Conservation (phyloP, 345 rosid genomes). For the Gynandropsis gynandra region DNA sequence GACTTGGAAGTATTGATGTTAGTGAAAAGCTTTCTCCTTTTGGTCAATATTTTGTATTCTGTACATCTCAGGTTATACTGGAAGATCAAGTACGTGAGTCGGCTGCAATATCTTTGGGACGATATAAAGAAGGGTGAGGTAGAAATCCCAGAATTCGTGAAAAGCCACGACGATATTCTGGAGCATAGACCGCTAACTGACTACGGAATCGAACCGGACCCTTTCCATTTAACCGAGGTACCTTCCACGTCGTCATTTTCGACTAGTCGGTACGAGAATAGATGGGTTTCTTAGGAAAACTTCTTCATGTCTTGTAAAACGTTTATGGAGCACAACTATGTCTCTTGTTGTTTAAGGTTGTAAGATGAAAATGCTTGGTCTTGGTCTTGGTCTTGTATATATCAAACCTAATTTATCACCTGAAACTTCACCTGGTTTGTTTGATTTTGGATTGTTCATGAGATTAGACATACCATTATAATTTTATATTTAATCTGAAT, state of each 20-base stretch:
- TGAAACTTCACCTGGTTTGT: too few relatives aligned
- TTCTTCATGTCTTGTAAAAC: neutral
- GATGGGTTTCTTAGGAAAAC: conserved; percentile 51
- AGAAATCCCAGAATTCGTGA: conserved; percentile 84
- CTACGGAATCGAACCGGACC: conserved; percentile 93
- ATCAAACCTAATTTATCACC: too few relatives aligned
- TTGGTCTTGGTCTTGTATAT: too few relatives aligned
- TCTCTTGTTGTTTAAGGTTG: too few relatives aligned
- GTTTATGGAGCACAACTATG: too few relatives aligned
- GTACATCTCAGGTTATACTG: conserved; percentile 51
- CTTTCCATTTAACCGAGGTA: conserved; percentile 49
- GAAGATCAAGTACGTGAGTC: conserved; percentile 89
- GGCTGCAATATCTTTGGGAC: conserved; percentile 82
- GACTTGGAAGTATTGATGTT: too few relatives aligned
- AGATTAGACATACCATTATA: too few relatives aligned
- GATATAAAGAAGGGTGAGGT: conserved; percentile 72
- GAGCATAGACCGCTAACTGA: conserved; percentile 87
- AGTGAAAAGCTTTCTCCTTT: neutral
- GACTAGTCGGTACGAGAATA: conserved; percentile 51
- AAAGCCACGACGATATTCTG: conserved; percentile 62
- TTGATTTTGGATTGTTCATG: too few relatives aligned
- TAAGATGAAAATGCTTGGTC: too few relatives aligned
- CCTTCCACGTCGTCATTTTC: conserved; percentile 43
- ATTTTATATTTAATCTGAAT: too few relatives aligned
- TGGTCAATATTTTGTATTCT: neutral